These are phyloP conservation scores for Endothia cerciana DNA, from an alignment of 2,329 filamentous ascomycete genomes.

Conservation along the genomic window DNA sequence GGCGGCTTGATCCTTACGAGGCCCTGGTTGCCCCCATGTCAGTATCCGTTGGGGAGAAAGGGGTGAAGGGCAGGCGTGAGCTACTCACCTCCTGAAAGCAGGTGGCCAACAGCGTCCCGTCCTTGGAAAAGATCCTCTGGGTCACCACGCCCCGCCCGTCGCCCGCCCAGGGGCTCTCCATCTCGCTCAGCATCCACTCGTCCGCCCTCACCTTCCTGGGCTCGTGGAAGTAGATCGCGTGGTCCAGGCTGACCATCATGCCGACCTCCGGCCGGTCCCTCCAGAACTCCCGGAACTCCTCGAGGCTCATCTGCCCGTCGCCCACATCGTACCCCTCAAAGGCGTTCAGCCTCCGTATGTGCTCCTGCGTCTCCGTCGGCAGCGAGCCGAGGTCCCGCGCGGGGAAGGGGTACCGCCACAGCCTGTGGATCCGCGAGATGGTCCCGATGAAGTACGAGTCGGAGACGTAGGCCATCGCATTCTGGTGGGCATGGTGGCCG, in stretches of 20 bases:
- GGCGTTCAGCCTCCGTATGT: slow-evolving; percentile 45
- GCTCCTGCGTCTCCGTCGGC: slow-evolving; percentile 44
- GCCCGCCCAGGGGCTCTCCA: slow-evolving; percentile 79
- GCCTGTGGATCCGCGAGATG: slow-evolving; percentile 75
- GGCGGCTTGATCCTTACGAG: slow-evolving; percentile 25
- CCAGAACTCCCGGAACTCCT: slow-evolving; percentile 50
- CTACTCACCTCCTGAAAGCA: slow-evolving; percentile 75
- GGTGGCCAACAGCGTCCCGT: slow-evolving; percentile 75
- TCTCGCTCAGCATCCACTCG: slow-evolving; percentile 81
- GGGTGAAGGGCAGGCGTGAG: neutral
- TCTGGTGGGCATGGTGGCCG: slow-evolving; percentile 79
- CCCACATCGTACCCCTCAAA: slow-evolving; percentile 41
- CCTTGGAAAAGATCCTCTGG: slow-evolving; percentile 72
- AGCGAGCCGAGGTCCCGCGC: slow-evolving; percentile 58
- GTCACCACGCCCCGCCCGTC: slow-evolving; percentile 77
- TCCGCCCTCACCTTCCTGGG: slow-evolving; percentile 61
- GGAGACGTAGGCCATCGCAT: slow-evolving; percentile 88
- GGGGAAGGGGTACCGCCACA: slow-evolving; percentile 71
- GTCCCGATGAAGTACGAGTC: slow-evolving; percentile 95
- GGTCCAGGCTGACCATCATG: slow-evolving; percentile 86
- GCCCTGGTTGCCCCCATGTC: slow-evolving; percentile 20
- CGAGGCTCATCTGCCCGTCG: slow-evolving; percentile 39
- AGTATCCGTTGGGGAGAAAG: neutral
- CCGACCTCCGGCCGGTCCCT: slow-evolving; percentile 63
- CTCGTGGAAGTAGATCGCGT: slow-evolving; percentile 72